These are phyloP conservation scores for baker's yeast (Saccharomyces cerevisiae) DNA, from an alignment of 805 yeast genomes.

Conservation along the genomic window DNA sequence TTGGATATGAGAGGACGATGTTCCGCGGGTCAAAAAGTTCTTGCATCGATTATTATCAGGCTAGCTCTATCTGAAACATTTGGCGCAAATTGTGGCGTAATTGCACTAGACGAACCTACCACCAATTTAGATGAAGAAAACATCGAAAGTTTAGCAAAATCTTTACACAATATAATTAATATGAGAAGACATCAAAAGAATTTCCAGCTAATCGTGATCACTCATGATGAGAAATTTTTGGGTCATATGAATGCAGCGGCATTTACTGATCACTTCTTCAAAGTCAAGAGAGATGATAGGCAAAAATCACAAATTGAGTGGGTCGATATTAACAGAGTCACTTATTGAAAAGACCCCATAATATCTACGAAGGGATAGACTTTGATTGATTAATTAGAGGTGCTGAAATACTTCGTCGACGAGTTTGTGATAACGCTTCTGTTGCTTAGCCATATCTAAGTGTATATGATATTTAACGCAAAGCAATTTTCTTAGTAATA, in stretches of 20 bases:
- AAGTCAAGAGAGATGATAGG: conserved; percentile 69
- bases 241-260: conserved; percentile 75
- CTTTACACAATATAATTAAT: conserved; percentile 67
- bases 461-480: conserved; percentile 19
- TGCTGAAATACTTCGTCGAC: conserved; percentile 9
- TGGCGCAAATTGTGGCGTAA: conserved; percentile 90
- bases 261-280: conserved; percentile 80
- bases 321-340: conserved; percentile 37
- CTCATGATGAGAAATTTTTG: conserved; percentile 91
- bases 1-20: conserved; percentile 97
- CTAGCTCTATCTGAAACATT: conserved; percentile 91
- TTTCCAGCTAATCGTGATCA: conserved; percentile 89
- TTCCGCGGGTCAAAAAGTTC: conserved; percentile 94
- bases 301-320: conserved; percentile 71
- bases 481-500: conserved; percentile 9
- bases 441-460: conserved; percentile 32
- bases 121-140: conserved; percentile 89
- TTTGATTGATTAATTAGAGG: not conserved
- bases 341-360: conserved; percentile 11
- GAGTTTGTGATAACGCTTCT: conserved; percentile 24
- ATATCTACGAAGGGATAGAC: not conserved
- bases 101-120: conserved; percentile 96
- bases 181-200: conserved; percentile 70
- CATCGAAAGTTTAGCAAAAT: conserved; percentile 76
- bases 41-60: conserved; percentile 86